Base-by-base conservation (phyloP, 345 rosid genomes). In the Raphanus raphanistrum region DNA sequence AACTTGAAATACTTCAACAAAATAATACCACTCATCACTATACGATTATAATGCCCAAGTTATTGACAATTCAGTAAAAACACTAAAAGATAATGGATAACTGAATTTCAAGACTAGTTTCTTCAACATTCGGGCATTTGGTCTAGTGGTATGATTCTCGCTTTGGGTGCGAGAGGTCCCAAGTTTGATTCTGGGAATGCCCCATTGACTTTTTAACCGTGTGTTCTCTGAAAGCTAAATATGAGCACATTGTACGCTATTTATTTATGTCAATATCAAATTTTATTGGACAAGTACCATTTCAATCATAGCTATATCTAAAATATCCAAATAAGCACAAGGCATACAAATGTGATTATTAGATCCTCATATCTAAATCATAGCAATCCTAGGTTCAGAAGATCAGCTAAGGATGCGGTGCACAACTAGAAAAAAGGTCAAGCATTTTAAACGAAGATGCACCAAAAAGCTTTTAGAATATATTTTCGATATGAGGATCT, bases 111-210 rank as follows among this genome's bases (percentile, higher is more conserved):
- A 21, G 21, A 21, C 21, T 21, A 21, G 21, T 21, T 21, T 21
- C 21, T 21, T 21, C 21, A 21, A 21, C 21, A 21, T 21, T 21
- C 58, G 72, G 90, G 89, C 87, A 87, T 86, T 87, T 86, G 87
- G 90, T 86, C 86, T 86, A 88, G 90, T 88, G 89, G 73, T 84
- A 88, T 87, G 91, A 88, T 90, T 88, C 92, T 91, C 78, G 88
- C 91, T 91, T 88, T 83, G 90, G 93, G 91, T 87, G 92, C 85
- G 85, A 93, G 89, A 88, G 88, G 76, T 77, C 80, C 76, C 76
- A 76, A 70, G 76, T 77, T 76, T 71, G 48, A 77, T 70, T 77
- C 75, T 76, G 48, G 71, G 75, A 70, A 76, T 76, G 71, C 80
- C 80, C 2, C 48, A 41, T 41, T 45, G 16, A 11, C 52, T 45